A percentile compares a stretch with the other conserved stretches of the same genome.
phyloP scores from a whole-genome alignment of 306 rosid genomes.

The Casuarina glauca region DNA sequence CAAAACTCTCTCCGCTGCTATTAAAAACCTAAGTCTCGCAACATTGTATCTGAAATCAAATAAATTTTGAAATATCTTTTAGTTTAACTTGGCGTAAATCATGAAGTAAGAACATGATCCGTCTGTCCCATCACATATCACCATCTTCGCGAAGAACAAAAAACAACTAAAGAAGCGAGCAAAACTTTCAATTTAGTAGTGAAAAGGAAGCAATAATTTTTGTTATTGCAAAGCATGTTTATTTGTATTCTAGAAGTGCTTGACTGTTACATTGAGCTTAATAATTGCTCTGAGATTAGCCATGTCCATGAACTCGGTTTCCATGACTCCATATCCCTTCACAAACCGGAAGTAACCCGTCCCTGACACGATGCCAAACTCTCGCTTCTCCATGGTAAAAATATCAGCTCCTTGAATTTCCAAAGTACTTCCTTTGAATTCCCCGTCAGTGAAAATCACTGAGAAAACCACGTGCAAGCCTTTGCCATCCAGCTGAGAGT shows the following conservation, averaged over 20 bases:
- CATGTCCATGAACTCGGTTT: constrained; percentile 54
- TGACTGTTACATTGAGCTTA: constrained; percentile 51
- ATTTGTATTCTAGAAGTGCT: constrained; percentile 29
- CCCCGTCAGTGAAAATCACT: constrained; percentile 49
- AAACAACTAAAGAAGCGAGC: too few species aligned
- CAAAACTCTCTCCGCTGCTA: too few species aligned
- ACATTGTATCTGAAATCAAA: too few species aligned
- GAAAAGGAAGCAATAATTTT: too few species aligned
- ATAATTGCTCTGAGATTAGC: constrained; percentile 47
- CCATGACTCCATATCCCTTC: constrained; percentile 58
- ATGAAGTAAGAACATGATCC: too few species aligned
- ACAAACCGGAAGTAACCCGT: constrained; percentile 64
- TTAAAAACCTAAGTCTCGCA: too few species aligned
- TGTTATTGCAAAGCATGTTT: neutral
- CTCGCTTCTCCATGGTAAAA: constrained; percentile 36
- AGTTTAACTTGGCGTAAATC: too few species aligned
- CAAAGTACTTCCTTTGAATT: constrained; percentile 53
- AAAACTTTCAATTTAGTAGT: too few species aligned
- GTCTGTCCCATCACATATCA: too few species aligned
- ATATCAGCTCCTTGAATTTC: constrained; percentile 62
- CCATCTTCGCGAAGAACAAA: too few species aligned
- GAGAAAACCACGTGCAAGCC: constrained; percentile 55
- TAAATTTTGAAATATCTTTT: too few species aligned
- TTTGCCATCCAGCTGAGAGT: constrained; percentile 56
- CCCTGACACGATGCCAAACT: constrained; percentile 59